Evolutionary conservation across 306 rosid species (phyloP), one percentile per base, ranked within the genome.

Genomic region (Hippophae gyantsensis): DNA sequence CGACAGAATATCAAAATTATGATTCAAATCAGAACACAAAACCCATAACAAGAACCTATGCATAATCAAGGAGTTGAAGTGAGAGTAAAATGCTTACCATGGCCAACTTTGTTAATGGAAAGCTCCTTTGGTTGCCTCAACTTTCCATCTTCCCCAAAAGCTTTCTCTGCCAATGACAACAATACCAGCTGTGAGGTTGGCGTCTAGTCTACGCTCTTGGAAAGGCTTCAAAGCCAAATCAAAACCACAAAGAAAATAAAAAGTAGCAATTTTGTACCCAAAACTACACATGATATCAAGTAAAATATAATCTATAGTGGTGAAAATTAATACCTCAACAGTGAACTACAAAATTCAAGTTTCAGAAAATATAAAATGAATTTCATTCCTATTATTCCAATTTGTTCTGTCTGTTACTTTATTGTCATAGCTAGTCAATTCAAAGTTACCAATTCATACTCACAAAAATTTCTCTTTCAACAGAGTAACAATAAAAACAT

Each of bases 41-140:
- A 49, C 53, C 18, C 14, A 14, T 49, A 10, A 18, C 12, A 47
- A 42, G 56, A 48, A 42, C 0, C 51, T n/a, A 10, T 7, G 9
- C 45, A 7, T 7, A 12, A 10, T 12, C 7, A 3, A 42, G 26
- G 10, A 12, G 49, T 3, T 5, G 6, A 11, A 45, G 7, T 42
- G 12, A 32, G 6, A 56, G 13, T 8, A 9, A 54, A 54, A 69
- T 40, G 5, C 77, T 66, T 65, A 87, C 96, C 98, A 26, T 92
- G 99, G 52, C 96, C 96, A 76, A 83, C 98, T 83, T 88, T 92
- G 72, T 92, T 92, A 56, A 92, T 69, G 42, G 96, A 92, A 10
- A 85, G 79, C 68, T 83, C 86, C 86, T 83, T 88, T 3, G 86
- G 82, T 66, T 92, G 99, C 80, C 75, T 86, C 52, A 92, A 78